These are phyloP conservation scores for Cytospora paraplurivora DNA, from an alignment of 2,329 filamentous ascomycete genomes.

Conservation along the genomic window DNA sequence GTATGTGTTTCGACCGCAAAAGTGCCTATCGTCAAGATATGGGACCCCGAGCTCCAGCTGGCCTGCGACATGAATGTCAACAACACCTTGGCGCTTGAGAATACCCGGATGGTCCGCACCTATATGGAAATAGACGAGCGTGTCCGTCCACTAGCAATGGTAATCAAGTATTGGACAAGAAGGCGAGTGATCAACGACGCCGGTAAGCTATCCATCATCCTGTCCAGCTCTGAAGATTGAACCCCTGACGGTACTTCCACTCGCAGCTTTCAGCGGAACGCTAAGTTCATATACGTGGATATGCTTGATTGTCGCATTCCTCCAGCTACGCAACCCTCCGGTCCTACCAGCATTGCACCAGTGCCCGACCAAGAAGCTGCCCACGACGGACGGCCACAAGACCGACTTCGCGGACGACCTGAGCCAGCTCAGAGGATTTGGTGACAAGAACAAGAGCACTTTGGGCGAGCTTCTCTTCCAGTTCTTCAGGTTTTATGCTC, in stretches of 20 bases:
- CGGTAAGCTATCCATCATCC: slow-evolving; percentile 61
- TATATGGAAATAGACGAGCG: slow-evolving; percentile 93
- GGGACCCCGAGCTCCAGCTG: slow-evolving; percentile 88
- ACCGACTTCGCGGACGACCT: slow-evolving; percentile 88
- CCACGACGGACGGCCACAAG: slow-evolving; percentile 64
- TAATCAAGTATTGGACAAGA: slow-evolving; percentile 97
- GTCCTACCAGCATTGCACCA: slow-evolving; percentile 86
- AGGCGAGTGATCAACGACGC: slow-evolving; percentile 92
- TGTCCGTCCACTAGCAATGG: slow-evolving; percentile 90
- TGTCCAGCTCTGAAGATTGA: not conserved
- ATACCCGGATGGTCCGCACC: slow-evolving; percentile 96
- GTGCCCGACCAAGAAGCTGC: slow-evolving; percentile 61
- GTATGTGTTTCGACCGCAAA: slow-evolving; percentile 94
- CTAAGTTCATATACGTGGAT: slow-evolving; percentile 99
- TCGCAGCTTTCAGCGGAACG: slow-evolving; percentile 82
- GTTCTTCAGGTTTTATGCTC: slow-evolving; percentile 93
- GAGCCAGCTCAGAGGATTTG: slow-evolving; percentile 71
- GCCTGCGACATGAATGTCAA: slow-evolving; percentile 99
- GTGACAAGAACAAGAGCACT: slow-evolving; percentile 77
- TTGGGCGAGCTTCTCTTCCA: slow-evolving; percentile 87
- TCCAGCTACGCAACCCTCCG: slow-evolving; percentile 83
- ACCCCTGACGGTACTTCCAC: slow-evolving; percentile 19
- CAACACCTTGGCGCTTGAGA: slow-evolving; percentile 91
- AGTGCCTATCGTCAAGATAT: slow-evolving; percentile 97
- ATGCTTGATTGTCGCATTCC: slow-evolving; percentile 94